These are phyloP conservation scores for Prunus kanzakura DNA, from an alignment of 306 rosid species.

Conservation along the genomic window DNA sequence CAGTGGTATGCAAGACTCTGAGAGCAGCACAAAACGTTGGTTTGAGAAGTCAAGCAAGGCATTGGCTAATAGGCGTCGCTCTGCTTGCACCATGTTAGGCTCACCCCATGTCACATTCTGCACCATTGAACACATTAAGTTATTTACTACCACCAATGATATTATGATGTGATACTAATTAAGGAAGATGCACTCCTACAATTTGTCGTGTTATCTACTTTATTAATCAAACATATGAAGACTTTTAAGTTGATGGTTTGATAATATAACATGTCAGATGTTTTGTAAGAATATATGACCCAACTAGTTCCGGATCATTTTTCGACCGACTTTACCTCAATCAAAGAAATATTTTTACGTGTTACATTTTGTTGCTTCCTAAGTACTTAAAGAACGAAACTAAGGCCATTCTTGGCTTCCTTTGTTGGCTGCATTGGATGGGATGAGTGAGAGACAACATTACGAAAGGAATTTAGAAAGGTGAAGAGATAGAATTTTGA, in stretches of 20 bases:
- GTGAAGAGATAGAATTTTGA: constrained; percentile 26
- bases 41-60: constrained; percentile 65
- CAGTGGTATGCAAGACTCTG: constrained; percentile 90
- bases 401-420: constrained; percentile 7
- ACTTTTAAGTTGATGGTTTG: not conserved
- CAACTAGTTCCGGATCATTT: too few relatives aligned
- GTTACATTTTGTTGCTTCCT: not conserved
- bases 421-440: not conserved
- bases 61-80: constrained; percentile 63
- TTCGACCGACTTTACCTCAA: too few relatives aligned
- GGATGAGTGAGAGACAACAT: constrained; percentile 26
- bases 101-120: constrained; percentile 85
- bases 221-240: too few relatives aligned
- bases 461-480: constrained; percentile 57
- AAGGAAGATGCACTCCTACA: not conserved
- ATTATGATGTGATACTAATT: not conserved
- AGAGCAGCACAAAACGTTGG: constrained; percentile 71
- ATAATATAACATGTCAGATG: not conserved
- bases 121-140: not conserved
- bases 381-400: not conserved
- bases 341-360: not conserved
- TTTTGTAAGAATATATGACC: not conserved
- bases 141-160: not conserved
- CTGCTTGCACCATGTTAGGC: constrained; percentile 73
- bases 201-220: too few relatives aligned